phyloP scores from a whole-genome alignment of 2,329 filamentous ascomycete species.

The Pseudocercospora ulei region DNA sequence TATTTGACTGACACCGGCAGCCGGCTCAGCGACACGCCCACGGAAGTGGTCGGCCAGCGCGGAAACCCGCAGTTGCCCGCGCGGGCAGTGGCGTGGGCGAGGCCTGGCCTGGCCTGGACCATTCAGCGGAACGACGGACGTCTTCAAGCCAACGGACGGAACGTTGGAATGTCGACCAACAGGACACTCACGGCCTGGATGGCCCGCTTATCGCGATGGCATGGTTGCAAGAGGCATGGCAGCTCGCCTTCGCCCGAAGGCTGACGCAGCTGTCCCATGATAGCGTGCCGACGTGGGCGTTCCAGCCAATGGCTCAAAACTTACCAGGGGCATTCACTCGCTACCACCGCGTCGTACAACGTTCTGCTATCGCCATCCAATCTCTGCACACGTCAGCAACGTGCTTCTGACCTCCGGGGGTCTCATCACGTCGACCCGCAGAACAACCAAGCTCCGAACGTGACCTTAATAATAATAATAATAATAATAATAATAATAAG shows the following conservation, averaged over 20 bases:
- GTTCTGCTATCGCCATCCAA: neutral
- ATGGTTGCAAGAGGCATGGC: constrained; percentile 6
- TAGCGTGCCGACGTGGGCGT: constrained; percentile 4
- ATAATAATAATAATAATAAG: too few relatives aligned
- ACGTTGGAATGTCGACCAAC: neutral
- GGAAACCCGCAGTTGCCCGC: constrained; percentile 1
- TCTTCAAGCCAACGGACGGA: neutral
- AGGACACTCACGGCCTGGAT: neutral
- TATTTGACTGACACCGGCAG: constrained; percentile 17
- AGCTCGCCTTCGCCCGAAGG: neutral
- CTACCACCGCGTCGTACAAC: neutral
- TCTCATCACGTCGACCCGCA: too few relatives aligned
- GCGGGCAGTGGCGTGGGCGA: too few relatives aligned
- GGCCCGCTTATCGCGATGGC: constrained; percentile 13
- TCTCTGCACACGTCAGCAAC: neutral
- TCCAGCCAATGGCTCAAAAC: constrained; percentile 3
- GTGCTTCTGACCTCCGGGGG: too few relatives aligned
- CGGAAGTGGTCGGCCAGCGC: constrained; percentile 6
- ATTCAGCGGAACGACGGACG: constrained; percentile 1
- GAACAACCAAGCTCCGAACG: too few relatives aligned
- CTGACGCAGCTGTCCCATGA: constrained; percentile 8
- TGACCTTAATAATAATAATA: too few relatives aligned
- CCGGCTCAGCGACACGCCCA: constrained; percentile 9
- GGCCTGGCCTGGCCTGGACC: constrained; percentile 7
- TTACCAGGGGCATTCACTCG: constrained; percentile 7